These are phyloP conservation scores for Immersiella caudata DNA, from an alignment of 495 filamentous ascomycete species.

Conservation along the genomic window DNA sequence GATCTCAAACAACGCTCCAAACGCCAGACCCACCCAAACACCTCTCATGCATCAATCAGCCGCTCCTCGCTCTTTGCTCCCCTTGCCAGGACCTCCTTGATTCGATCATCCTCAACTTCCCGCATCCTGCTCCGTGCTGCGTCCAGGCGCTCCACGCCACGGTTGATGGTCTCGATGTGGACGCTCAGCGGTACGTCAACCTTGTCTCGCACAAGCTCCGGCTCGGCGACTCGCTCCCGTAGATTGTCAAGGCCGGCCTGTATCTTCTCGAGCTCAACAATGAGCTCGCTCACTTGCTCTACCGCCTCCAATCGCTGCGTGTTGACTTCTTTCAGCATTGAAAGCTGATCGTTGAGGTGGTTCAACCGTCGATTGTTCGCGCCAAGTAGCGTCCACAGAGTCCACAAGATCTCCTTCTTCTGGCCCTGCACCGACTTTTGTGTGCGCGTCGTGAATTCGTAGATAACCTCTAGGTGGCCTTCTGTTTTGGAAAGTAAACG, in stretches of 20 bases:
- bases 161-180: slow-evolving; percentile 70
- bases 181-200: slow-evolving; percentile 62
- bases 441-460: slow-evolving; percentile 62
- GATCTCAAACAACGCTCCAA: not conserved
- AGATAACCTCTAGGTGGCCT: slow-evolving; percentile 63
- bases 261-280: slow-evolving; percentile 69
- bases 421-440: slow-evolving; percentile 49
- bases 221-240: slow-evolving; percentile 63
- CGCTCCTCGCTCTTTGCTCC: slow-evolving; percentile 30
- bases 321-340: slow-evolving; percentile 60
- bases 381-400: slow-evolving; percentile 72
- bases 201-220: slow-evolving; percentile 51
- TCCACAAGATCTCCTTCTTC: slow-evolving; percentile 61
- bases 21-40: not conserved
- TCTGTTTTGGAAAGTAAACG: slow-evolving; percentile 62
- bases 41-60: slow-evolving; percentile 32
- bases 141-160: slow-evolving; percentile 67
- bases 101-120: slow-evolving; percentile 60
- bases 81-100: slow-evolving; percentile 54
- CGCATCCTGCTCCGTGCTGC: slow-evolving; percentile 56
- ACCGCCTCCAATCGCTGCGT: slow-evolving; percentile 62
- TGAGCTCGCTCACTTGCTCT: slow-evolving; percentile 58
- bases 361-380: slow-evolving; percentile 58
- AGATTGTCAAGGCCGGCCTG: slow-evolving; percentile 66
- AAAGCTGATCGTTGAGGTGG: slow-evolving; percentile 60